A percentile compares a stretch with the other conserved stretches of the same genome.
Evolutionary conservation across 2,329 filamentous ascomycete genomes (phyloP).

Genomic region (Hymenoscyphus scutula): DNA sequence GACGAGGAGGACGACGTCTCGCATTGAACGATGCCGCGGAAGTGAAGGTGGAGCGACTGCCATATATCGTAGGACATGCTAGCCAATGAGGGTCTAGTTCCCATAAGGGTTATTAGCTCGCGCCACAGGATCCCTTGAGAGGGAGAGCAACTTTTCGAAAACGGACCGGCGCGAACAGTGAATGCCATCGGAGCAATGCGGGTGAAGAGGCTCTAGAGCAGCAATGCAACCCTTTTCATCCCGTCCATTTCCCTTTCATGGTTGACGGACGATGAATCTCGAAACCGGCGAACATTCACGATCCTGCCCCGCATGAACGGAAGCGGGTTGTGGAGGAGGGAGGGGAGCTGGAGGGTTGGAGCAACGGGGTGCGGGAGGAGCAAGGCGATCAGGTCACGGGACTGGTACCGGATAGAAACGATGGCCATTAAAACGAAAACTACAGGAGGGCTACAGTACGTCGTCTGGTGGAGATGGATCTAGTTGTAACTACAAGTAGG

Average conservation of each 20-base stretch:
- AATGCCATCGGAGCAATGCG: constrained; percentile 20
- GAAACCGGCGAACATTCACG: not conserved
- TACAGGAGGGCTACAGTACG: too few relatives aligned
- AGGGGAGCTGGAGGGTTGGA: too few relatives aligned
- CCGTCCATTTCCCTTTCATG: not conserved
- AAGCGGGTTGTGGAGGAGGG: not conserved
- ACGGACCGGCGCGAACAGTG: constrained; percentile 20
- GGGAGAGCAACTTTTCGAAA: constrained; percentile 21
- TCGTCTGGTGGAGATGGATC: too few relatives aligned
- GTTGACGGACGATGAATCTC: too few relatives aligned
- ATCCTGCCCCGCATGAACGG: constrained; percentile 1
- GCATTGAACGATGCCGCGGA: constrained; percentile 11
- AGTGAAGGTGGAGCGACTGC: constrained; percentile 4
- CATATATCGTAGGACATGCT: not conserved
- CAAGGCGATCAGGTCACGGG: too few relatives aligned
- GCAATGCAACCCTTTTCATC: not conserved
- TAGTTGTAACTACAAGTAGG: too few relatives aligned
- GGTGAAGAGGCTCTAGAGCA: not conserved
- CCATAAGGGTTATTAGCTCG: not conserved
- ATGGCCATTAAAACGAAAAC: too few relatives aligned
- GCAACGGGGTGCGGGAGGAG: too few relatives aligned
- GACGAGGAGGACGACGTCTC: constrained; percentile 7
- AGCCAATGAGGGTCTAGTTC: constrained; percentile 3
- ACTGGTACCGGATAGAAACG: too few relatives aligned
- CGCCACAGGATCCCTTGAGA: constrained; percentile 4